Base-by-base conservation (phyloP, 225 moss, liverwort and hornwort species). In the Neckera pumila region DNA sequence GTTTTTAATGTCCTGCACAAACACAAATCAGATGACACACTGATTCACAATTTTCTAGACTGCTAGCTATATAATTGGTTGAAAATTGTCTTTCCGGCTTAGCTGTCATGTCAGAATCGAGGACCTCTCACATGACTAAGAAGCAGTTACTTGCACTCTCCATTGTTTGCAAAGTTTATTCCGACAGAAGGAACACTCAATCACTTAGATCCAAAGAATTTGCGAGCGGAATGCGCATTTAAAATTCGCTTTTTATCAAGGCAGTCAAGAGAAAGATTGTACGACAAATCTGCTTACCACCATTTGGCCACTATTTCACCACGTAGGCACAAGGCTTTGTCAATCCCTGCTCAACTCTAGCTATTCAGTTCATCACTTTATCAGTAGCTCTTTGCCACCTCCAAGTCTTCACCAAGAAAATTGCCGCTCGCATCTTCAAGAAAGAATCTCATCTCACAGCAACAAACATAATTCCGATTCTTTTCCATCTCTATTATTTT, bases 1-100 rank as follows among this genome's bases (percentile, higher is more conserved):
- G 74, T 92, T 92, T 89, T 91, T 93, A 15, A 91, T 91, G 61
- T 98, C 96, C 94, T 92, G 89, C 66, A 77, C 76, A 81, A 76
- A 81, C 33, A 76, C 5, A 70, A 70, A 81, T 85, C n/a, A 49
- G 71, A 70, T 81, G 77, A 84, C 76, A 85, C 87, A 76, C 43
- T 34, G 33, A 49, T 53, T 54, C 84, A 84, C 53, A 83, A 83
- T 19, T 58, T 81, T 31, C 92, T 79, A 61, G 53, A 83, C 76
- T 54, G 54, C 66, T 69, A 74, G 53, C 75, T 45, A 43, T 45
- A 11, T 63, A 89, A 75, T 75, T 51, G 25, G 30, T n/a, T 53
- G 36, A 62, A 91, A 63, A 53, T 43, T 81, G 2, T 61, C 81
- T 69, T 80, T 81, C 60, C 34, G 69, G 58, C 67, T 85, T 2